A percentile compares a stretch with the other conserved stretches of the same genome.
phyloP scores from a whole-genome alignment of 2,329 filamentous ascomycete genomes.

The Raffaelea arxii region DNA sequence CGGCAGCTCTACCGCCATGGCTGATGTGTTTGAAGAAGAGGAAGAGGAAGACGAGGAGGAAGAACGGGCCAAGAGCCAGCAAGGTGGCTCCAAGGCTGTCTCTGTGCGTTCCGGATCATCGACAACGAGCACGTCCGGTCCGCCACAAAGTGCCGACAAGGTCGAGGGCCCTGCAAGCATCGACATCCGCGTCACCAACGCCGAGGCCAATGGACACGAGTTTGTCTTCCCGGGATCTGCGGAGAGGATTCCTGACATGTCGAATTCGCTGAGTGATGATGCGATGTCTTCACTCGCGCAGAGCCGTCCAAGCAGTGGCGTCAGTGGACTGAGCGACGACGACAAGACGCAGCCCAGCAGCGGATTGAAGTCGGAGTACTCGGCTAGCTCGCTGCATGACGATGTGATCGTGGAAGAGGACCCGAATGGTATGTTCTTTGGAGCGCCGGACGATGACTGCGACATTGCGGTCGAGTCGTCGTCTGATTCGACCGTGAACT shows the following conservation, averaged over 20 bases:
- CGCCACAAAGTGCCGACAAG: not conserved
- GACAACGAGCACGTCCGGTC: constrained; percentile 2
- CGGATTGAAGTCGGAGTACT: constrained; percentile 37
- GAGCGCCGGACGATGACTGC: constrained; percentile 10
- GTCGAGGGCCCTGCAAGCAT: constrained; percentile 10
- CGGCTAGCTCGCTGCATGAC: constrained; percentile 40
- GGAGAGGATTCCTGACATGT: constrained; percentile 4
- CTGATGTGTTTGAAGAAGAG: constrained; percentile 79
- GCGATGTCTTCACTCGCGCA: constrained; percentile 16
- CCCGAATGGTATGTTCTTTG: constrained; percentile 22
- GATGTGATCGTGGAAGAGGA: constrained; percentile 40
- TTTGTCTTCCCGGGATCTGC: no score
- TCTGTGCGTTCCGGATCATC: constrained; percentile 5
- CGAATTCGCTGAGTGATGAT: constrained; percentile 9
- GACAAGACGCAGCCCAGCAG: constrained; percentile 24
- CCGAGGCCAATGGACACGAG: constrained; percentile 4
- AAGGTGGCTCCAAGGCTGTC: not conserved
- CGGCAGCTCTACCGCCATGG: constrained; percentile 64
- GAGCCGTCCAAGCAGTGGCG: constrained; percentile 35
- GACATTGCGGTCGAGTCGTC: constrained; percentile 19
- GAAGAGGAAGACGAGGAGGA: constrained; percentile 48
- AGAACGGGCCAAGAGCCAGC: constrained; percentile 1
- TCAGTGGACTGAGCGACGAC: constrained; percentile 35
- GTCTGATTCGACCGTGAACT: constrained; percentile 33
- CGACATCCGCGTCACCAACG: constrained; percentile 13